Evolutionary conservation across 805 yeast genomes (phyloP).

Genomic region (Candida stauntonica): DNA sequence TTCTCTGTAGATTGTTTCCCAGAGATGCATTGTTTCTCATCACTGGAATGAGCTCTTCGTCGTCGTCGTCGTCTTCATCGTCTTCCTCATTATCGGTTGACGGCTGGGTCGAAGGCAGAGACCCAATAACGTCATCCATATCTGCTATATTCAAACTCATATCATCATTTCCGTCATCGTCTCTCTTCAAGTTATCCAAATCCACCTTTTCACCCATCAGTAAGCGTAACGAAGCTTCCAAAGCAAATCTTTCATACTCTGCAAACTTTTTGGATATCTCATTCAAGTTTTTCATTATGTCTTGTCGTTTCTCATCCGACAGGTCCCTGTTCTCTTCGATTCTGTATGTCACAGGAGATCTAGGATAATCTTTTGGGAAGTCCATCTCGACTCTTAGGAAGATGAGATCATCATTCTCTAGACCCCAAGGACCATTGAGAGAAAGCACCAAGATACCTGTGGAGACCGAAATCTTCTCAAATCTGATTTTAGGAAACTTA

Average conservation of each 20-base stretch:
- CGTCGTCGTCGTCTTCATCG: slow-evolving; percentile 35
- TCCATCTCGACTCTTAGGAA: slow-evolving; percentile 67
- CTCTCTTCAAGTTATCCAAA: slow-evolving; percentile 34
- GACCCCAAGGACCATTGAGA: slow-evolving; percentile 75
- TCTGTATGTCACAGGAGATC: slow-evolving; percentile 49
- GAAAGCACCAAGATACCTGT: slow-evolving; percentile 76
- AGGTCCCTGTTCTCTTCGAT: slow-evolving; percentile 81
- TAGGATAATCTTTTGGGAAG: slow-evolving; percentile 75
- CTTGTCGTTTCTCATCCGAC: slow-evolving; percentile 41
- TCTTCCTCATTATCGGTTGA: slow-evolving; percentile 26
- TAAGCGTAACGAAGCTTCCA: slow-evolving; percentile 74
- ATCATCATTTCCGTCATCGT: slow-evolving; percentile 35
- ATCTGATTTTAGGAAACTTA: slow-evolving; percentile 79
- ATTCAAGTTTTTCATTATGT: slow-evolving; percentile 46
- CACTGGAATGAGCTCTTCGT: slow-evolving; percentile 26
- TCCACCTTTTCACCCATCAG: slow-evolving; percentile 77
- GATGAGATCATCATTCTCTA: slow-evolving; percentile 37
- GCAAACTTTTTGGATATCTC: slow-evolving; percentile 57
- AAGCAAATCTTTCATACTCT: slow-evolving; percentile 55
- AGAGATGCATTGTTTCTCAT: not conserved
- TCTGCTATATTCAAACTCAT: slow-evolving; percentile 23
- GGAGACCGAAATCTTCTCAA: slow-evolving; percentile 84
- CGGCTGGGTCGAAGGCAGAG: slow-evolving; percentile 19
- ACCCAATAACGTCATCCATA: slow-evolving; percentile 33
- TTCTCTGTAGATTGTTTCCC: slow-evolving; percentile 2